These are phyloP conservation scores for Corinectria fuckeliana DNA, from an alignment of 2,329 filamentous ascomycete species.

Conservation along the genomic window DNA sequence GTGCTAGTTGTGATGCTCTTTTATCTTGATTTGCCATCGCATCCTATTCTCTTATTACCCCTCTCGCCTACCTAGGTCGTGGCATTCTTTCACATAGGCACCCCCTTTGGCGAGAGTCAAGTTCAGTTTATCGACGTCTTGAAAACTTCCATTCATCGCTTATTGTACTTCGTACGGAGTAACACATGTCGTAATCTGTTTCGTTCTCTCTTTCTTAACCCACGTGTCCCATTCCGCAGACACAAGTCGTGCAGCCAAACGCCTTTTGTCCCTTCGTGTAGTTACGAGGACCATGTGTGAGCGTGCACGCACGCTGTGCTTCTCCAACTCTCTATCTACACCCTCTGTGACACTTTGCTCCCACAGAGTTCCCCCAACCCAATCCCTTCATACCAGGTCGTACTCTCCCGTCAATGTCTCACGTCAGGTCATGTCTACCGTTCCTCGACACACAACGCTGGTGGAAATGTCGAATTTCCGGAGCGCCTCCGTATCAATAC, in stretches of 20 bases:
- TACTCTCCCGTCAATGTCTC: background rate
- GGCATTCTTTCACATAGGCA: background rate
- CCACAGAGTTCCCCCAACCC: background rate
- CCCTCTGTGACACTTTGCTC: conserved; percentile 20
- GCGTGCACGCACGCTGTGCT: conserved; percentile 17
- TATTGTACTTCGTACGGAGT: background rate
- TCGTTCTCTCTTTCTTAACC: conserved; percentile 1
- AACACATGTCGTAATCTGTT: background rate
- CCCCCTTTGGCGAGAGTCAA: background rate
- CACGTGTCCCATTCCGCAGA: conserved; percentile 3
- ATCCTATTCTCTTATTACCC: background rate
- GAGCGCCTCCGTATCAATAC: conserved; percentile 11
- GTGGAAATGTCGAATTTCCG: no score
- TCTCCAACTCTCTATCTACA: conserved; percentile 33
- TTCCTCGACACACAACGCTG: background rate
- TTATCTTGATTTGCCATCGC: background rate
- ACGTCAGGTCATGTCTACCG: conserved; percentile 3
- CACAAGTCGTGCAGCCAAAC: conserved; percentile 24
- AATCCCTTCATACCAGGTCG: conserved; percentile 5
- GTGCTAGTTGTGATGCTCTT: background rate
- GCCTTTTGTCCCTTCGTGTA: conserved; percentile 15
- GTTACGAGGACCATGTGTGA: conserved; percentile 5
- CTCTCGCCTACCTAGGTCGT: background rate
- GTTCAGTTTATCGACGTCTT: background rate
- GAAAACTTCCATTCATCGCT: background rate